Percentiles rank a stretch among this genome's conserved stretches.
phyloP scores from a whole-genome alignment of 129 eudicot species.

The Gnaphalium uliginosum region DNA sequence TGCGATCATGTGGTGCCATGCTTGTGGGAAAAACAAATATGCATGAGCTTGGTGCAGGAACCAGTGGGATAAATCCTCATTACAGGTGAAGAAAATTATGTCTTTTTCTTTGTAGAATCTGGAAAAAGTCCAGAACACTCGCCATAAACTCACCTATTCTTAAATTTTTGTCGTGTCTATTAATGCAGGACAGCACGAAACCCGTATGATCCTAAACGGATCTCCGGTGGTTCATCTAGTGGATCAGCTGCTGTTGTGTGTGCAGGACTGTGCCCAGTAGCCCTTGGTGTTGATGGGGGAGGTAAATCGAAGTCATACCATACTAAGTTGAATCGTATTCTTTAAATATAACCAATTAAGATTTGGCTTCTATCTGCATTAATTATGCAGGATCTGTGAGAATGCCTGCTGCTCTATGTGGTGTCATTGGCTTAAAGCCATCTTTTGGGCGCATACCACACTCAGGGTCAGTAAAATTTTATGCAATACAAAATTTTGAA shows the following conservation, averaged over 20 bases:
- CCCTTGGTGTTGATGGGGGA: conserved; percentile 99
- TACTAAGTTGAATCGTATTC: conserved; percentile 1
- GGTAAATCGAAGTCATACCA: conserved; percentile 43
- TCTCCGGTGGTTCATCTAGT: conserved; percentile 95
- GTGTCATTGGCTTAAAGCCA: conserved; percentile 89
- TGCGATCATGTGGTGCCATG: conserved; percentile 84
- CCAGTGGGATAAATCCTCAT: conserved; percentile 97
- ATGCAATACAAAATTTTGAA: background rate
- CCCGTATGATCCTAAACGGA: conserved; percentile 67
- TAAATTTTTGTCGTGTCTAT: background rate
- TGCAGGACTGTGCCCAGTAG: conserved; percentile 93
- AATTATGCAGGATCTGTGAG: conserved; percentile 80
- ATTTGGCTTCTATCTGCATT: conserved; percentile 16
- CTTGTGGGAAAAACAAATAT: conserved; percentile 94
- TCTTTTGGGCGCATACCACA: conserved; percentile 85
- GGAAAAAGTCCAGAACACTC: conserved; percentile 3
- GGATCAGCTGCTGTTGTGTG: conserved; percentile 98
- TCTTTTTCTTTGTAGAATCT: background rate
- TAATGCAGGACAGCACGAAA: conserved; percentile 62
- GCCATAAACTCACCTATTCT: background rate
- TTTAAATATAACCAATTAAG: background rate
- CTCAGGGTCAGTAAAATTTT: conserved; percentile 54
- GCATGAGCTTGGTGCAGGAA: conserved; percentile 99
- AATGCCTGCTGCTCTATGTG: conserved; percentile 98
- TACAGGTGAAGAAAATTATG: conserved; percentile 57